Evolutionary conservation across 2,329 filamentous ascomycete species (phyloP), one percentile per base, ranked within the genome.

Genomic region (Trichocomaceae sp.): DNA sequence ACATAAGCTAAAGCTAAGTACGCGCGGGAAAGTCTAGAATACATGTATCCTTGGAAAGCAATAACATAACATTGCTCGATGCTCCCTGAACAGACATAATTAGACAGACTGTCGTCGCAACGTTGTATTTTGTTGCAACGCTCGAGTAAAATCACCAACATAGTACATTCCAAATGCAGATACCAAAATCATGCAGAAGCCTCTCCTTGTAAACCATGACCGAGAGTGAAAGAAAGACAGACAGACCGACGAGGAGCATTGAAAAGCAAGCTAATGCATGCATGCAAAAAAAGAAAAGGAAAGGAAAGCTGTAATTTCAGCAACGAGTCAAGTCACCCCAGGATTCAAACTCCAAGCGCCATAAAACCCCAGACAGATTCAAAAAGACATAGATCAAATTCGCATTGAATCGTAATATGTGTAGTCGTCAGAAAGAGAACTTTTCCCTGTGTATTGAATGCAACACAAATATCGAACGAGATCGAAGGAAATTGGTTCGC

Each of bases 181-280:
- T 37, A 29, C 41, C 41, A 20, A 46, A 37, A 22, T 45, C 50
- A 52, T 46, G 50, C 50, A 46, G 19, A 52, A 51, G 17, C 39
- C 39, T 42, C 39, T 42, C 39, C 19, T 42, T 42, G 39, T 22
- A 22, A 42, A 12, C 39, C 17, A 46, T 22, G 41, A 37, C 50
- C 15, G 44, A 41, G 37, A 9, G 22, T 41, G 19, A 35, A 45
- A 46, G 19, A 35, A 45, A 46, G 50, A 46, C 39, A 46, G 19
- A n/a, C 15, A 22, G 17, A 42, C 39, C 39, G 3, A 19, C 12
- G 17, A 41, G 17, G n/a, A n/a, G 39, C 50, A 52, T 52, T 13
- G 19, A 35, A 19, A 52, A 52, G 29, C 41, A 52, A 37, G 46
- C 26, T 26, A 52, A 52, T 52, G 51, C 51, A 53, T 29, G 22